phyloP scores from a whole-genome alignment of 148 eudicot genomes.

The Nepenthes gracilis region DNA sequence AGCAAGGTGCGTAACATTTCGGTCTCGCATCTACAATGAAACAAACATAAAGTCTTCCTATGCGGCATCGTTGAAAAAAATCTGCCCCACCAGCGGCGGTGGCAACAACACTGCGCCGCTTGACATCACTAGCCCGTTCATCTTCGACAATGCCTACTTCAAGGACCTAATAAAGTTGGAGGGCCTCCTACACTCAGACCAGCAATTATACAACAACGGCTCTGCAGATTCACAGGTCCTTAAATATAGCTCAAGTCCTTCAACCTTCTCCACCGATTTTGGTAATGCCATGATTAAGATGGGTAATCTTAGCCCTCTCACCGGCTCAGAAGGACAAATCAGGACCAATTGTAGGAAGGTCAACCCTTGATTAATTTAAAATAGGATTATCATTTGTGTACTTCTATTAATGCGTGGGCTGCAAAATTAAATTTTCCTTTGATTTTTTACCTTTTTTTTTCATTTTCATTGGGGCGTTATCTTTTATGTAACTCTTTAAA shows the following conservation, averaged over 20 bases:
- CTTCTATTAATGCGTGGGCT: too few species aligned
- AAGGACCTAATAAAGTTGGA: conserved; percentile 19
- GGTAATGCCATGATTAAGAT: conserved; percentile 48
- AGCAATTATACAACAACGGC: conserved; percentile 36
- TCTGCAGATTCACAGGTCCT: conserved; percentile 43
- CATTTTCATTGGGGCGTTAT: too few species aligned
- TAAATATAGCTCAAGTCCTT: conserved; percentile 25
- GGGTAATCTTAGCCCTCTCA: conserved; percentile 52
- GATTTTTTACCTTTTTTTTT: too few species aligned
- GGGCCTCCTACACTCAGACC: conserved; percentile 67
- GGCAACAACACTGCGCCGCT: conserved; percentile 38
- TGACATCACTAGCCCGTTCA: conserved; percentile 28
- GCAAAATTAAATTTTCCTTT: too few species aligned
- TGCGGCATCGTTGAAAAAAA: conserved; percentile 21
- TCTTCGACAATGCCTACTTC: conserved; percentile 50
- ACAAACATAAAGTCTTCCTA: conserved; percentile 43
- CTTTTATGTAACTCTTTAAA: too few species aligned
- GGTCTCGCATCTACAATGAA: conserved; percentile 40
- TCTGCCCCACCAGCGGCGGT: conserved; percentile 41
- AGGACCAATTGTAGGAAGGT: conserved; percentile 48
- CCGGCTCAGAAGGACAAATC: conserved; percentile 51
- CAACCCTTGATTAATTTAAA: conserved; percentile 15
- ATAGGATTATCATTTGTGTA: too few species aligned
- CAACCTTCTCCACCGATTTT: conserved; percentile 44
- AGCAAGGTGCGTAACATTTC: conserved; percentile 41